Evolutionary conservation across 306 rosid species (phyloP).

Genomic region (Abrus precatorius): DNA sequence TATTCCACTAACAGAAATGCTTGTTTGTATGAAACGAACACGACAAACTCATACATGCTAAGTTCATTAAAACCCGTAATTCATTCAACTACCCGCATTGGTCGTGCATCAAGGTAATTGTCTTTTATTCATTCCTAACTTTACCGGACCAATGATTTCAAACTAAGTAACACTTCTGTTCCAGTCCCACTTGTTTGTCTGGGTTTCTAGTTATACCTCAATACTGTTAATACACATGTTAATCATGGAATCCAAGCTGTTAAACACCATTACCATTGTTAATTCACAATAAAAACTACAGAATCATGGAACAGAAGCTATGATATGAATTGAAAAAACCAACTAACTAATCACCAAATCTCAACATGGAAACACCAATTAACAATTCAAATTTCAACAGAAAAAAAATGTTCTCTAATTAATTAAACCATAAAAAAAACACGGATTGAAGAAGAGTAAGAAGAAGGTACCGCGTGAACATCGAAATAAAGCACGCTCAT

Average conservation of each 20-base stretch:
- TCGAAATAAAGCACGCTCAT: constrained; percentile 95
- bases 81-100: not conserved
- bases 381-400: constrained; percentile 14
- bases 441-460: constrained; percentile 25
- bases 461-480: constrained; percentile 66
- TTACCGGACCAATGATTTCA: not conserved
- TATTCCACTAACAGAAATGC: too few species aligned
- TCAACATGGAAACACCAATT: not conserved
- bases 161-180: not conserved
- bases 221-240: not conserved
- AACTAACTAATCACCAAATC: constrained; percentile 23
- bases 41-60: too few species aligned
- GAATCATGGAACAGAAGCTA: constrained; percentile 9
- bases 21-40: too few species aligned
- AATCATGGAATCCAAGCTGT: not conserved
- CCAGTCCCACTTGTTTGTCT: not conserved
- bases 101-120: not conserved
- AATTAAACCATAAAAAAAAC: not conserved
- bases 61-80: not conserved
- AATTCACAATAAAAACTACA: not conserved
- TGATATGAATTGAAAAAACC: too few species aligned
- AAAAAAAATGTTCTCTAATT: not conserved
- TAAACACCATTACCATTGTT: not conserved
- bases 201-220: not conserved
- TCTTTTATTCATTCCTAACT: not conserved